phyloP scores from a whole-genome alignment of 352 stramenopile species.

The Blastocystis sp. region DNA sequence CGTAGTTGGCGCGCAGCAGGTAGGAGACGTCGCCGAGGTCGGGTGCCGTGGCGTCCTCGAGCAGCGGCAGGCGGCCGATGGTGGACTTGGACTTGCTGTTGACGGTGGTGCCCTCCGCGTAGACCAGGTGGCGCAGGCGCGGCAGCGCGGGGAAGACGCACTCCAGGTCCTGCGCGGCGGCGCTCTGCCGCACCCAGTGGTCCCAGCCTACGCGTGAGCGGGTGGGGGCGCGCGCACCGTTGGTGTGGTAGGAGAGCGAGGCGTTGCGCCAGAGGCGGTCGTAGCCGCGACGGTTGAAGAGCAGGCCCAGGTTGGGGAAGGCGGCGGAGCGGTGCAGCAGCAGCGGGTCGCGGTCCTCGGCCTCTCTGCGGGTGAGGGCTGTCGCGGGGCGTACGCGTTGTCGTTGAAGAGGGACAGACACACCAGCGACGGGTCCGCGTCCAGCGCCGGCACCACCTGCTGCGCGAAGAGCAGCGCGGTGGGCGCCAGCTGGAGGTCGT shows the following conservation, averaged over 20 bases:
- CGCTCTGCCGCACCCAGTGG: constrained; percentile 9
- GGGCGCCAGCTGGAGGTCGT: constrained; percentile 14
- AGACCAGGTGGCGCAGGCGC: not conserved
- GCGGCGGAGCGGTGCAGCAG: not conserved
- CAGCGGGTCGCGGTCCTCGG: not conserved
- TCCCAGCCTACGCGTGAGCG: not conserved
- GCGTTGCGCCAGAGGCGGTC: not conserved
- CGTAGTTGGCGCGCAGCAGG: not conserved
- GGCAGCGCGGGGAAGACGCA: constrained; percentile 6
- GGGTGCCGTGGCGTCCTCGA: not conserved
- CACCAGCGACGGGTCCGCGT: not conserved
- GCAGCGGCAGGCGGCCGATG: not conserved
- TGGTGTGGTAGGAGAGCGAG: constrained; percentile 4
- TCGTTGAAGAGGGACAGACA: constrained; percentile 48
- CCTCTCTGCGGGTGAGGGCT: not conserved
- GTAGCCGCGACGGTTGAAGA: constrained; percentile 43
- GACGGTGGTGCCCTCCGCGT: not conserved
- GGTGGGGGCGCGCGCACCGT: not conserved
- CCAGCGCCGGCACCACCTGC: not conserved
- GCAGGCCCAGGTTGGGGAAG: constrained; percentile 26
- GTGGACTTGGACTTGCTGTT: not conserved
- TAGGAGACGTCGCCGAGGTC: constrained; percentile 34
- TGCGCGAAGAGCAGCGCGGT: not conserved
- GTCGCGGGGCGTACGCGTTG: not conserved
- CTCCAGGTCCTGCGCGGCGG: constrained; percentile 7